Base-by-base conservation (phyloP, 345 rosid genomes). In the Euphorbia pulcherrima region DNA sequence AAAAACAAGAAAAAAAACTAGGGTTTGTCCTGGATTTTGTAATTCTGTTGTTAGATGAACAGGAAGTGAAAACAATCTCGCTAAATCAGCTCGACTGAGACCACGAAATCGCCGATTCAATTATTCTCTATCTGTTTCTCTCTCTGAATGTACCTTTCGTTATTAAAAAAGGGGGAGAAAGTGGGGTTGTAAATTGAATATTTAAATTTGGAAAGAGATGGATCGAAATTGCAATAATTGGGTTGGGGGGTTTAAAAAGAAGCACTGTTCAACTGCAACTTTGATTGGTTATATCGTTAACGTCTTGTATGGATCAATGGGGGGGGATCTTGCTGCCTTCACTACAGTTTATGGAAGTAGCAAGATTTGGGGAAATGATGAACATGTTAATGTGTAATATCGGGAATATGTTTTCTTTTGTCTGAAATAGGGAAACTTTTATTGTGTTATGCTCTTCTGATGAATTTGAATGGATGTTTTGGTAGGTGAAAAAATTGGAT, bases 61-160 rank as follows among this genome's bases (percentile, higher is more conserved):
- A 52, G 8, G 26, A 52, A 65, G 27, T 13, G 18, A 18, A 6
- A 54, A 33, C 41, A 47, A 41, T 51, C 39, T 2, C 3, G 37
- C 7, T 28, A 28, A 29, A 64, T 64, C 24, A 64, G 56, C 35
- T 56, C 58, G 59, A 51, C 33, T 33, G 39, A 52, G 57, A 65
- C 68, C 68, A 65, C 68, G 26, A 64, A 65, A 11, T 6, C 28
- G 26, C 37, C 7, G 20, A 57, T 6, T n/a, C 29, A 29, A 44
- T 8, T 16, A 16, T 18, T 33, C 7, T 8, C 40, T 33, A 26
- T 33, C 69, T 33, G 20, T 51, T 20, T 20, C 57, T 30, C 68
- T 30, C n/a, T 51, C 3, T 9, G 11, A 23, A 13, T 65, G 20
- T 0, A 5, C 29, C 54, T 64, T 26, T 28, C 39, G 47, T 33